Conservation (phyloP, 2,329 filamentous ascomycete species). For the Colletotrichum limetticola region DNA sequence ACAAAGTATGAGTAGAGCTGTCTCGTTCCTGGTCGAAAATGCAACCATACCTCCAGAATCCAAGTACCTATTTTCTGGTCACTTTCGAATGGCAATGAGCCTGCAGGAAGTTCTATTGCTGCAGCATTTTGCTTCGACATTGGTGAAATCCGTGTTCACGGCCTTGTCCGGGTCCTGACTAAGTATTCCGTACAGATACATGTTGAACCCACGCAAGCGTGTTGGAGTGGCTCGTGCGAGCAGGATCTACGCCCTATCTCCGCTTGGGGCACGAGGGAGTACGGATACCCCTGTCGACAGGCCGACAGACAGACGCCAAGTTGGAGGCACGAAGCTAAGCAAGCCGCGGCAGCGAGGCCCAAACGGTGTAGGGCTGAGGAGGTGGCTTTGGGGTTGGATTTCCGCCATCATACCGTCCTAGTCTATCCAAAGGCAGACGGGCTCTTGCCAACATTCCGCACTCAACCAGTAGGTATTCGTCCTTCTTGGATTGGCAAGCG, state of each 20-base stretch:
- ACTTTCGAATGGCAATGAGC: neutral
- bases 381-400: conserved; percentile 5
- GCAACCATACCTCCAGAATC: neutral
- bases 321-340: conserved; percentile 20
- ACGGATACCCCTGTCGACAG: conserved; percentile 5
- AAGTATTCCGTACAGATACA: too few species aligned
- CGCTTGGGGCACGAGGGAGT: neutral
- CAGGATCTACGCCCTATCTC: conserved; percentile 21
- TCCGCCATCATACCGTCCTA: conserved; percentile 1
- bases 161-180: neutral
- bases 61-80: neutral
- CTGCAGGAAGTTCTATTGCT: neutral
- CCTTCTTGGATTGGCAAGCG: neutral
- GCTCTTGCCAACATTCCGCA: too few species aligned
- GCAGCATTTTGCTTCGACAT: neutral
- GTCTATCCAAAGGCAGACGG: neutral
- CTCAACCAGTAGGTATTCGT: too few species aligned
- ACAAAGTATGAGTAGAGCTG: neutral
- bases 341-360: conserved; percentile 9
- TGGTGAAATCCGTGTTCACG: neutral
- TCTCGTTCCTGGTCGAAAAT: neutral
- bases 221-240: conserved; percentile 7
- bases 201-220: too few species aligned
- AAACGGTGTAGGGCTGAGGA: conserved; percentile 34
- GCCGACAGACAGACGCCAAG: conserved; percentile 10